Base-by-base conservation (phyloP, 441 rosid genomes). In the Brassica balearica region DNA sequence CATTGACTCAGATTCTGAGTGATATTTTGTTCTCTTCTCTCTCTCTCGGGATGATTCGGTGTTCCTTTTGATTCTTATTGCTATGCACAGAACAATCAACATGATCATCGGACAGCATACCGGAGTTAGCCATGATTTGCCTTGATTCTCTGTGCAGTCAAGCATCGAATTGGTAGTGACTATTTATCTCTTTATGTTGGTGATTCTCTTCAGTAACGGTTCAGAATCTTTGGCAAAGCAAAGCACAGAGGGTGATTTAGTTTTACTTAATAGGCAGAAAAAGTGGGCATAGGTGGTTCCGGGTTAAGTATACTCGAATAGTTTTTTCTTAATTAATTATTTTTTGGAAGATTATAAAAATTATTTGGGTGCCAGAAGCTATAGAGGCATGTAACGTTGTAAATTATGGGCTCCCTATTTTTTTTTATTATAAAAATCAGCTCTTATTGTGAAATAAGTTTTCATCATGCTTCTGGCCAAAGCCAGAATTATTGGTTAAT, bases 1-100 rank as follows among this genome's bases (percentile, higher is more conserved):
- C 68, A 92, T 92, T 71, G 97, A 91, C 82, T 87, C 92, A 4
- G 98, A 94, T 79, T 84, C 97, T 1, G 97, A 90, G 69, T 94
- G 88, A 85, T 77, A 59, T 59, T 43, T 65, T 79, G 82, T 67
- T 61, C 48, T 72, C 72, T 71, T 59, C 60, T 65, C 38, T 63
- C 71, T 22, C 63, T 8, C 65, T 60, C 60, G 75, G 63, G 76
- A 65, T 74, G 79, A 64, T 80, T 69, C 36, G 63, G 63, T 74
- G 75, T 80, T 69, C 72, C 76, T 74, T 80, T 74, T 56, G 75
- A 64, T 75, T 80, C 72, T 75, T 70, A 43, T 58, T 76, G 66
- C 64, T 65, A 69, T 75, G 79, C 79, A 80, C 82, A 75, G 82
- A 80, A 65, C 72, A 75, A 56, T 65, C 74, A 55, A 27, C 62